Conservation (phyloP, 768 basidiomycete genomes). For the Cystofilobasidium capitatum region DNA sequence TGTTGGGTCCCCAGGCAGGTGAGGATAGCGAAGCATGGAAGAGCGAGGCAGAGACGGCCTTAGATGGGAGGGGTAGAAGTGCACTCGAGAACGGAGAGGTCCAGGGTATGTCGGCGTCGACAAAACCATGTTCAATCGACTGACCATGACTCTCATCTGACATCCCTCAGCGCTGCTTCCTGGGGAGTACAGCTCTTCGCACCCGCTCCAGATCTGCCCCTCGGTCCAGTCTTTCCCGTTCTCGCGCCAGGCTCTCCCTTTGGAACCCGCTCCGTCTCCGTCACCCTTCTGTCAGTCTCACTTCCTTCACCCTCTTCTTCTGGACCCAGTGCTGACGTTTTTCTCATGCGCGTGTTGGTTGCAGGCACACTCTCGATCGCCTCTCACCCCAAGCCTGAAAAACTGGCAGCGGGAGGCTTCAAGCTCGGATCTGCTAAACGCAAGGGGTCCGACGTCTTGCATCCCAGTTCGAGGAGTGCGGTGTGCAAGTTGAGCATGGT, state of each 20-base stretch:
- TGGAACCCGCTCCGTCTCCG: background rate
- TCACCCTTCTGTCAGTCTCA: constrained; percentile 2
- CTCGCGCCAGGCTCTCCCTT: background rate
- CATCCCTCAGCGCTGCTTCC: background rate
- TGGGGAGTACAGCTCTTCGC: background rate
- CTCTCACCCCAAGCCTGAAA: background rate
- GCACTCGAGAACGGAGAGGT: no score
- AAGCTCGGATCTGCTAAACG: background rate
- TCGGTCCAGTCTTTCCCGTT: background rate
- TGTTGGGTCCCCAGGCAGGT: background rate
- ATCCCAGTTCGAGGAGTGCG: background rate
- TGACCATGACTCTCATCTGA: no score
- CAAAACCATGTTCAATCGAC: no score
- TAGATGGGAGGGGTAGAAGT: background rate
- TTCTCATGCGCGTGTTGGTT: no score
- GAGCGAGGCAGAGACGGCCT: background rate
- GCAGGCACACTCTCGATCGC: background rate
- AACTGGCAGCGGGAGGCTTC: background rate
- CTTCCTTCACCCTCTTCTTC: background rate
- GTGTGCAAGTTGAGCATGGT: background rate
- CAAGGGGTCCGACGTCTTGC: background rate
- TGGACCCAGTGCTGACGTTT: no score
- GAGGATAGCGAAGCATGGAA: background rate
- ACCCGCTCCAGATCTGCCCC: background rate
- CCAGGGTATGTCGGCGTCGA: no score